Base-by-base conservation (phyloP, 1,139 yeast genomes). In the Pichia sp. region DNA sequence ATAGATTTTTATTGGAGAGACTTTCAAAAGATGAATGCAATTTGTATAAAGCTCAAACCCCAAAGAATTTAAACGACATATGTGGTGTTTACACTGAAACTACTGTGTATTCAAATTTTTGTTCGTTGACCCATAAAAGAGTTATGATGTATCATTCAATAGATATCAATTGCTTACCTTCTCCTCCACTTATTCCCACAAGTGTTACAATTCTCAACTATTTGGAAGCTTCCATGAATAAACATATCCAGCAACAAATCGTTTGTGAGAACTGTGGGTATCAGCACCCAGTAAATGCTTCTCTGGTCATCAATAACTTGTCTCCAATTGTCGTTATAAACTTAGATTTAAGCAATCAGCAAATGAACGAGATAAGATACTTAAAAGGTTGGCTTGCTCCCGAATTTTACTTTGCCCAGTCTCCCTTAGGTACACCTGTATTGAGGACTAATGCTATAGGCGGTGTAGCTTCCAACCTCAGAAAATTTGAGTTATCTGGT, bases 301-400 rank as follows among this genome's bases (percentile, higher is more conserved):
- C 75, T 34, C 76, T 78, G 50, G 71, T 75, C 0, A 78, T 81
- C 2, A 73, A 74, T 27, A 75, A 75, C 49, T 72, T 89, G 16
- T 95, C 97, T 0, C 82, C 85, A 2, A 75, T 90, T 8, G 69
- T 91, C 43, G 79, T 86, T 7, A 71, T 91, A 48, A 85, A 85
- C 61, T 66, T 86, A 33, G 75, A 80, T 55, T 71, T 86, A 53
- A 67, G 77, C 40, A 75, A 78, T 55, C 78, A 77, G 46, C 87
- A 85, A 59, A 76, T 75, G 72, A 68, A 71, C 53, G 68, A 69
- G 17, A 71, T 76, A 3, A 73, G 76, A 55, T 60, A 72, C 43
- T 73, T 73, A 40, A 74, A 75, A 47, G 76, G 78, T 48, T 85
- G 93, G 91, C 70, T 87, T 6, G 77, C 77, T 8, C 80, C 83